phyloP scores from a whole-genome alignment of 1,284 basidiomycete species.

The Coniophora puteana region DNA sequence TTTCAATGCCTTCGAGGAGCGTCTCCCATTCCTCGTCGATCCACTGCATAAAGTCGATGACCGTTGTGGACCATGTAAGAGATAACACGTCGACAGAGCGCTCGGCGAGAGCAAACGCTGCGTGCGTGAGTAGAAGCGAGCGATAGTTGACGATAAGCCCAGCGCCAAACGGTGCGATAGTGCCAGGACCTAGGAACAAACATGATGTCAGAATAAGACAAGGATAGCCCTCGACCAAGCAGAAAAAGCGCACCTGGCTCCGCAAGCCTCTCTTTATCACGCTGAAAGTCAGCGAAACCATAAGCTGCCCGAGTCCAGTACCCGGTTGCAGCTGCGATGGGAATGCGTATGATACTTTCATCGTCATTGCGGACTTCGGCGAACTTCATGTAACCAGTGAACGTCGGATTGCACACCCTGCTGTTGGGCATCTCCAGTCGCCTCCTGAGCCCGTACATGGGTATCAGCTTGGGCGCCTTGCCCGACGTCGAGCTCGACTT shows the following conservation, averaged over 20 bases:
- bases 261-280: too few relatives aligned
- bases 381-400: too few relatives aligned
- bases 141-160: constrained; percentile 7
- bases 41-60: constrained; percentile 6
- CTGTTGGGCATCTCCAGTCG: too few relatives aligned
- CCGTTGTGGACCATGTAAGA: constrained; percentile 1
- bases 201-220: too few relatives aligned
- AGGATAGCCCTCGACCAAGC: too few relatives aligned
- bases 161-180: constrained; percentile 2
- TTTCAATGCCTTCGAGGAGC: constrained; percentile 6
- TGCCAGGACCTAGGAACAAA: background rate
- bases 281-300: too few relatives aligned
- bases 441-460: constrained; percentile 3
- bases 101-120: constrained; percentile 8
- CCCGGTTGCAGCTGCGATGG: too few relatives aligned
- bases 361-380: too few relatives aligned
- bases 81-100: background rate
- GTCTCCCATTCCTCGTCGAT: constrained; percentile 9
- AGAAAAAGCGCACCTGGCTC: too few relatives aligned
- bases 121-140: constrained; percentile 7
- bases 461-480: constrained; percentile 3
- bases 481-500: constrained; percentile 6
- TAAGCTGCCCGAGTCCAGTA: too few relatives aligned
- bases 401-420: too few relatives aligned
- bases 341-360: too few relatives aligned